Evolutionary conservation across 176 grass and related monocot species (phyloP).

Genomic region (Hordeum marinum): DNA sequence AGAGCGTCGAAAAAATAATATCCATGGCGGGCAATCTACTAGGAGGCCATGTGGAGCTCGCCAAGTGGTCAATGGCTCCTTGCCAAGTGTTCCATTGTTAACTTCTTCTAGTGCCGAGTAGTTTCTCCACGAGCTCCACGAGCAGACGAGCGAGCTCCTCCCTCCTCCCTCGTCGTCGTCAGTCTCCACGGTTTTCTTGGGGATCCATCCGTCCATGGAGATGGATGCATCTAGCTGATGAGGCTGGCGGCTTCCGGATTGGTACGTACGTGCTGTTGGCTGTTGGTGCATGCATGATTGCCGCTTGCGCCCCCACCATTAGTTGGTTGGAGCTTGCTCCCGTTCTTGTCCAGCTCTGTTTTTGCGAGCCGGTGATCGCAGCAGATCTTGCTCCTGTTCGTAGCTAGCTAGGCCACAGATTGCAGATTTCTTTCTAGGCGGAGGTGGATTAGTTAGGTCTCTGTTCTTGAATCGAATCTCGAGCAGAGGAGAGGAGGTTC

Average conservation of each 20-base stretch:
- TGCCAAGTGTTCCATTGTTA: not conserved
- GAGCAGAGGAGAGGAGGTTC: not conserved
- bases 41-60: conserved; percentile 21
- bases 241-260: not conserved
- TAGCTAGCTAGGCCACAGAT: not conserved
- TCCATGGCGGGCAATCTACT: conserved; percentile 12
- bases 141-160: too few species aligned
- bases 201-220: not conserved
- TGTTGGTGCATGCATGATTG: not conserved
- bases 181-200: too few species aligned
- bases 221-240: not conserved
- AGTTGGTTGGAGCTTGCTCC: not conserved
- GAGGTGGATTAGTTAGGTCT: not conserved
- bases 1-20: not conserved
- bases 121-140: not conserved
- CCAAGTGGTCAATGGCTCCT: conserved; percentile 11
- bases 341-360: not conserved
- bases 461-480: not conserved
- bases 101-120: not conserved
- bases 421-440: not conserved
- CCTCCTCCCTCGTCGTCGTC: not conserved
- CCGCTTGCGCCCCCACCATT: not conserved
- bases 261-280: not conserved
- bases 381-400: not conserved
- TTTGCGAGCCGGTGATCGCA: not conserved